Evolutionary conservation across 805 yeast species (phyloP).

Genomic region (Hanseniaspora osmophila): DNA sequence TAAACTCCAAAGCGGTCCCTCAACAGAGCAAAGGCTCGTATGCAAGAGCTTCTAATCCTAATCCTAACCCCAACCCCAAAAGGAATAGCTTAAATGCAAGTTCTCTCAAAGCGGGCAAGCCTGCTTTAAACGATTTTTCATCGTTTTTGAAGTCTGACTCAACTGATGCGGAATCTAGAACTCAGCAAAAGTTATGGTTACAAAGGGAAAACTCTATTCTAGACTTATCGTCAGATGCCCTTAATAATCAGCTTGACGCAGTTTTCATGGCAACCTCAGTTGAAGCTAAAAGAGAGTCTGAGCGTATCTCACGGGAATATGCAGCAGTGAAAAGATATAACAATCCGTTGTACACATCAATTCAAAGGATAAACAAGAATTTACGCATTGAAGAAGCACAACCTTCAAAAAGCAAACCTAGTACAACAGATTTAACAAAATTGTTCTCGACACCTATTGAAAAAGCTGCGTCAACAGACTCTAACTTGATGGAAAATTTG

Average conservation of each 20-base stretch:
- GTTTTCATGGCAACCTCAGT: slow-evolving; percentile 33
- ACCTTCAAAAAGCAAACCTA: neutral
- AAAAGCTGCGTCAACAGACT: slow-evolving; percentile 10
- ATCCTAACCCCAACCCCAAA: no score
- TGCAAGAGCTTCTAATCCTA: no score
- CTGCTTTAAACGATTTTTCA: slow-evolving; percentile 24
- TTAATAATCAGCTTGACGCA: slow-evolving; percentile 12
- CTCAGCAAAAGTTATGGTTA: slow-evolving; percentile 75
- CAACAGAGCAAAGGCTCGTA: neutral
- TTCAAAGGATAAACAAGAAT: slow-evolving; percentile 31
- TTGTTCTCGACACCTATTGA: slow-evolving; percentile 2
- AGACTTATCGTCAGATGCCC: slow-evolving; percentile 31
- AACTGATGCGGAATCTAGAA: slow-evolving; percentile 43
- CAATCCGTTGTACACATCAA: slow-evolving; percentile 56
- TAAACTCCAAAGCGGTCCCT: neutral
- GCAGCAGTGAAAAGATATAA: slow-evolving; percentile 50
- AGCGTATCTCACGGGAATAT: slow-evolving; percentile 61
- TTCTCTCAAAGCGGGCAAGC: no score
- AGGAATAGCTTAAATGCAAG: neutral
- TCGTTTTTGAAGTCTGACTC: slow-evolving; percentile 27
- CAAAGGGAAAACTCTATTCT: slow-evolving; percentile 62
- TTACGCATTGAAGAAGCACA: neutral
- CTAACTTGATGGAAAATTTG: neutral
- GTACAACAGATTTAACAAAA: slow-evolving; percentile 1
- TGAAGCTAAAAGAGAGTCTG: slow-evolving; percentile 61